Conservation (phyloP, 2,329 filamentous ascomycete species). For the Phialophora tarda region DNA sequence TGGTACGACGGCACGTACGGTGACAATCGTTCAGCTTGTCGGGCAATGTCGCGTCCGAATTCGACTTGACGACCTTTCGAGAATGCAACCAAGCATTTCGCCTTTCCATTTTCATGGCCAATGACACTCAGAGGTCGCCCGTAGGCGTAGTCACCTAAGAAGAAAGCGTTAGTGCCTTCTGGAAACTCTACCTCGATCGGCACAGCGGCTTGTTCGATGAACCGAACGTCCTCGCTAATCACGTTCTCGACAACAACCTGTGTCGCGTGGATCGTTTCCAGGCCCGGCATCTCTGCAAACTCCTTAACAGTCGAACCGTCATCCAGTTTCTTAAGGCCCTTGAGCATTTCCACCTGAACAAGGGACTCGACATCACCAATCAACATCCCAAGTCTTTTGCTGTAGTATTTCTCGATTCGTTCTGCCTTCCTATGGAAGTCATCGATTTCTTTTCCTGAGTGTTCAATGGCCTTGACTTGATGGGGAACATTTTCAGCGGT, state of each 20-base stretch:
- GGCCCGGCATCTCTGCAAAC: constrained; percentile 81
- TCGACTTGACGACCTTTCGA: constrained; percentile 76
- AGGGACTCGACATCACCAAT: constrained; percentile 87
- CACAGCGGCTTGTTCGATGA: constrained; percentile 85
- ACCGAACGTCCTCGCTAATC: constrained; percentile 86
- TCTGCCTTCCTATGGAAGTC: constrained; percentile 84
- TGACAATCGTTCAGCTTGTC: constrained; percentile 69
- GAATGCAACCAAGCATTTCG: constrained; percentile 77
- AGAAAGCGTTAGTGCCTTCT: constrained; percentile 80
- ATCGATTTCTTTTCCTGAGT: constrained; percentile 75
- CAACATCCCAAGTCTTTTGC: constrained; percentile 85
- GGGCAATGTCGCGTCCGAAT: constrained; percentile 77
- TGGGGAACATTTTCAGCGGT: constrained; percentile 66
- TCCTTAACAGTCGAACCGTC: constrained; percentile 91
- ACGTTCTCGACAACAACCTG: constrained; percentile 91
- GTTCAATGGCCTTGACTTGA: constrained; percentile 71
- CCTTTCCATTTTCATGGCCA: constrained; percentile 74
- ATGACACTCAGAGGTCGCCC: constrained; percentile 85
- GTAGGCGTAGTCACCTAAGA: constrained; percentile 91
- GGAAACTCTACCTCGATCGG: constrained; percentile 93
- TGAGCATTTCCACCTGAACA: constrained; percentile 91
- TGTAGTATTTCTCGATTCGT: constrained; percentile 84
- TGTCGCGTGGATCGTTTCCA: constrained; percentile 88
- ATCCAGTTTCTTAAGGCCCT: constrained; percentile 86
- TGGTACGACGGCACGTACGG: constrained; percentile 85